Conservation (phyloP, 345 rosid genomes). For the Eucalyptus coolabah region DNA sequence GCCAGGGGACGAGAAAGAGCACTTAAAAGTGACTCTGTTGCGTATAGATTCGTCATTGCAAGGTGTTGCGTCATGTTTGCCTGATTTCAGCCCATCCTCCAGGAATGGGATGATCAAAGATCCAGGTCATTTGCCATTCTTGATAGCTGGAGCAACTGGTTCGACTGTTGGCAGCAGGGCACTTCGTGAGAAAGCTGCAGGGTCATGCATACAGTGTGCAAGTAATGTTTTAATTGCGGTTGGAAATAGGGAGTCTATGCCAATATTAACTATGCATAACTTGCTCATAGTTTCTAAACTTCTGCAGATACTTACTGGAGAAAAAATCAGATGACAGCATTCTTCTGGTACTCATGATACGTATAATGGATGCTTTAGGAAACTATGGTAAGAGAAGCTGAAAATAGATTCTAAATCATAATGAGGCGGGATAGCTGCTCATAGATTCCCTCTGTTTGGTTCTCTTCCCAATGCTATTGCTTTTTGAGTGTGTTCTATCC, state of each 20-base stretch:
- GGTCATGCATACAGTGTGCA: constrained; percentile 74
- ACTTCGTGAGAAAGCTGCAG: constrained; percentile 85
- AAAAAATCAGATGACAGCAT: constrained; percentile 98
- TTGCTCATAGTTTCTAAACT: background rate
- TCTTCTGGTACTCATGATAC: constrained; percentile 71
- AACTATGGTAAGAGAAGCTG: constrained; percentile 62
- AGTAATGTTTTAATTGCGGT: constrained; percentile 36
- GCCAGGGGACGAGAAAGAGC: constrained; percentile 94
- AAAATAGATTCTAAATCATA: constrained; percentile 2
- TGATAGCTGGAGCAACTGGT: constrained; percentile 96
- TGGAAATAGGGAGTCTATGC: background rate
- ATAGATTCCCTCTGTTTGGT: background rate
- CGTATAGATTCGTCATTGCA: constrained; percentile 94
- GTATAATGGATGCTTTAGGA: constrained; percentile 90
- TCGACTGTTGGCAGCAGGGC: constrained; percentile 71
- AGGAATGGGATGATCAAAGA: constrained; percentile 49
- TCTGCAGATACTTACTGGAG: constrained; percentile 70
- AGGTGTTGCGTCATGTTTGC: constrained; percentile 98
- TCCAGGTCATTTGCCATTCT: constrained; percentile 38
- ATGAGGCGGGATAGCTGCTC: background rate
- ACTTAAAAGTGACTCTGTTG: constrained; percentile 94
- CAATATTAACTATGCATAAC: background rate
- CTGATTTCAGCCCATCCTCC: constrained; percentile 88
- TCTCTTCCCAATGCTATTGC: background rate
- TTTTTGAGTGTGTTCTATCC: background rate